phyloP scores from a whole-genome alignment of 148 eudicot species.

The Bassia scoparia region DNA sequence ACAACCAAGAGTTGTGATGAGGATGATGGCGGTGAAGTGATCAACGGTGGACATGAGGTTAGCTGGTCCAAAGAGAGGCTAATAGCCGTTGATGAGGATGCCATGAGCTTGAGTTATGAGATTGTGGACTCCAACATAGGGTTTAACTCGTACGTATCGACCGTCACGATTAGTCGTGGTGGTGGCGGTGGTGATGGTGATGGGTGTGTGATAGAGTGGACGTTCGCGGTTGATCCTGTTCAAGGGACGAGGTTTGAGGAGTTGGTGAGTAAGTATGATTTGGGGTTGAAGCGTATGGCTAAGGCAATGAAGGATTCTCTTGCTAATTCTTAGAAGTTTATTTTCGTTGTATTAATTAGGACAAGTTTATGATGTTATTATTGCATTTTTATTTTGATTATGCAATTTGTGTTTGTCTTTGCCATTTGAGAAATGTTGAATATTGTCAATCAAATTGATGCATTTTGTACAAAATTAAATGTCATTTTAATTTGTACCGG shows the following conservation, averaged over 20 bases:
- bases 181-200: conserved; percentile 14
- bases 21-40: too few relatives aligned
- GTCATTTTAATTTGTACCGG: too few relatives aligned
- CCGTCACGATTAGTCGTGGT: conserved; percentile 38
- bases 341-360: too few relatives aligned
- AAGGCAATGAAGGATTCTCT: conserved; percentile 50
- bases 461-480: too few relatives aligned
- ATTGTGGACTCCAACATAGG: conserved; percentile 69
- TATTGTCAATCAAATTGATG: too few relatives aligned
- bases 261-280: conserved; percentile 49
- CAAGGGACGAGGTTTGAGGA: conserved; percentile 53
- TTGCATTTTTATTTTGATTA: too few relatives aligned
- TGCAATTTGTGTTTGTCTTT: too few relatives aligned
- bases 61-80: conserved; percentile 74
- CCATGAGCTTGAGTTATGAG: conserved; percentile 54
- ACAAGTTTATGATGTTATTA: too few relatives aligned
- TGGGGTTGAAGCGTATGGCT: conserved; percentile 44
- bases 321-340: neutral
- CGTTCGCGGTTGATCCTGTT: conserved; percentile 52
- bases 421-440: too few relatives aligned
- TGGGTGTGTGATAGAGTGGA: conserved; percentile 71
- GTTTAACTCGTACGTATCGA: conserved; percentile 57
- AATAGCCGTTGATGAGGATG: conserved; percentile 40
- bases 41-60: conserved; percentile 19
- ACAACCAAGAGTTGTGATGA: conserved; percentile 9